Base-by-base conservation (phyloP, 2,329 filamentous ascomycete genomes). In the Alternaria rosae region DNA sequence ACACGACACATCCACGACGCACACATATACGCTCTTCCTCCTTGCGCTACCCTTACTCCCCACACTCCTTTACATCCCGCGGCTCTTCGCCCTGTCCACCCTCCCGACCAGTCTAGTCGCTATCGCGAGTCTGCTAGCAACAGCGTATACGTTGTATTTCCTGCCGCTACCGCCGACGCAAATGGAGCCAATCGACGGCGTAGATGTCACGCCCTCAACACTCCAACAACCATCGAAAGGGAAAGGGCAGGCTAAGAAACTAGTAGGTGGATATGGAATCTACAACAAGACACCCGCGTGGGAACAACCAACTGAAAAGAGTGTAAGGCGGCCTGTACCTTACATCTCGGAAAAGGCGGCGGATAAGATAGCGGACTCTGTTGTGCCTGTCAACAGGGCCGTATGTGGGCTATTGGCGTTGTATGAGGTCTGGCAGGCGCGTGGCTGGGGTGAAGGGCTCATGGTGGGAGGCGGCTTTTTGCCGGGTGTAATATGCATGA, bases 121-220 rank as follows among this genome's bases (percentile, higher is more conserved):
- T 45, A 81, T 92, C n/a, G 85, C 87, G 0, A 91, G 87, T 23
- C 84, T 93, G 17, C 80, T 84, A 17, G 85, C 85, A 3, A 91
- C 88, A 4, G 84, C 86, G 0, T 92, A 87, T 75, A 83, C 89
- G 1, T 81, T 92, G 1, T 82, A 85, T 67, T 80, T 77, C 38
- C 82, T 90, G 9, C 86, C 86, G 0, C 82, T 88, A 0, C 81
- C 83, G 0, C 75, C 79, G 1, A 89, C 70, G 6, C 57, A 89
- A 61, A 71, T 76, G 32, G 50, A 60, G 42, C 44, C 61, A 3
- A 53, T 66, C n/a, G 55, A 67, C 20, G 48, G 63, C 12, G 28
- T 55, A 5, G 60, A 65, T 15, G 38, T 65, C 21, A 54, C 51
- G 1, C 43, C 57, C 7, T 26, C 51, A 3, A 44, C 32, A 9